Evolutionary conservation across 2,329 filamentous ascomycete genomes (phyloP), one percentile per base, ranked within the genome.

Genomic region (Xylariaceae sp.): DNA sequence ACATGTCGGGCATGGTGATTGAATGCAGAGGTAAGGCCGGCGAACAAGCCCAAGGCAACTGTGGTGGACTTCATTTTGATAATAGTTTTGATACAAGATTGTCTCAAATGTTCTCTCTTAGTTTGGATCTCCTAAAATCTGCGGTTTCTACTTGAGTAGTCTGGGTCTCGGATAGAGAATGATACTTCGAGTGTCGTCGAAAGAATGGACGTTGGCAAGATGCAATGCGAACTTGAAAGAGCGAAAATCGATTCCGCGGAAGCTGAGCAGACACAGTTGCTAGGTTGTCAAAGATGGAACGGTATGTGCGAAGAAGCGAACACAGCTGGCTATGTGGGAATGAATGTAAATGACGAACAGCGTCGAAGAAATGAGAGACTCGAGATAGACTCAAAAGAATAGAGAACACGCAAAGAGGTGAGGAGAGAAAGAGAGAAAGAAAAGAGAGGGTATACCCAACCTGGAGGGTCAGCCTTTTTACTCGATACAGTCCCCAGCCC

Each of bases 181-280:
- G 63, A 62, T 64, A 63, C 65, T 68, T 66, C 67, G 60, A 36
- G 65, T 58, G 67, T 61, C 60, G 69, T 68, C 68, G 61, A 72
- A 69, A 47, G 70, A 72, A 56, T 64, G 69, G 63, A 69, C 63
- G 66, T 61, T 64, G 71, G 67, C 67, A 65, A 56, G 60, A 59
- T 56, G 65, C 65, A 69, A 68, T 60, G 48, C 65, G 41, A 62
- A 23, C 34, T 56, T 61, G 31, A 69, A 66, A 59, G 66, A 72
- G 70, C 71, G 71, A 72, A 73, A 73, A 65, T 73, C 69, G 67
- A 73, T 72, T 73, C 65, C 70, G 71, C 70, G 51, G 58, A 58
- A 56, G 59, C 64, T 65, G 52, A 67, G 64, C 66, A 67, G 62
- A 69, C 67, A 68, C 66, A 69, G 66, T 67, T 68, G 61, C 63